A percentile compares a stretch with the other conserved stretches of the same genome.
Conservation (phyloP, 2,329 filamentous ascomycete species). For the Trichoderma guizhouense region DNA sequence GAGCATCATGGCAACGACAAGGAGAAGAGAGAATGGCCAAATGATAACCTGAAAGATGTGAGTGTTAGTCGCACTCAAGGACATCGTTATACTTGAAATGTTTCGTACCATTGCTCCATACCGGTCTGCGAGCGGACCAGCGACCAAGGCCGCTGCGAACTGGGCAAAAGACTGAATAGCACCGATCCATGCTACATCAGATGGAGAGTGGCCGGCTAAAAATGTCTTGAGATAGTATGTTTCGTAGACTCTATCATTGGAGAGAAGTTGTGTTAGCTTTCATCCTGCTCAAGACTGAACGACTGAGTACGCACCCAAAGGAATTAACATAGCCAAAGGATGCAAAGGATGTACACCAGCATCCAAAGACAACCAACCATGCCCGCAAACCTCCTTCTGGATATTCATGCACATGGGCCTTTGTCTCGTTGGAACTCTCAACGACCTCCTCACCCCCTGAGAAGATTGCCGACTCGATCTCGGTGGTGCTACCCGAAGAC, state of each 20-base stretch:
- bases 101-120: slow-evolving; percentile 4
- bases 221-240: slow-evolving; percentile 2
- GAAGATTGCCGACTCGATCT: slow-evolving; percentile 10
- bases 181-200: slow-evolving; percentile 6
- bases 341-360: slow-evolving; percentile 2
- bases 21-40: neutral
- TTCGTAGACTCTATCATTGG: slow-evolving; percentile 4
- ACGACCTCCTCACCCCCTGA: neutral
- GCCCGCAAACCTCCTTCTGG: neutral
- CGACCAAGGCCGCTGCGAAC: neutral
- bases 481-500: slow-evolving; percentile 1
- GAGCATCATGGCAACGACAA: slow-evolving; percentile 11
- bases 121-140: neutral
- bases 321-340: slow-evolving; percentile 6
- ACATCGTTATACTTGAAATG: neutral
- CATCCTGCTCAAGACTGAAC: neutral
- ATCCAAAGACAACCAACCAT: slow-evolving; percentile 6
- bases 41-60: neutral
- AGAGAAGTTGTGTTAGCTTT: neutral
- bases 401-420: neutral
- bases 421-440: neutral
- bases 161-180: neutral
- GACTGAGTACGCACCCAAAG: neutral
- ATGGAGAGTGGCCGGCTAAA: neutral
- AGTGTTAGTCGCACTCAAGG: neutral